A percentile compares a stretch with the other conserved stretches of the same genome.
Evolutionary conservation across 2,329 filamentous ascomycete genomes (phyloP).

Genomic region (Calonectria pseudoturangicola): DNA sequence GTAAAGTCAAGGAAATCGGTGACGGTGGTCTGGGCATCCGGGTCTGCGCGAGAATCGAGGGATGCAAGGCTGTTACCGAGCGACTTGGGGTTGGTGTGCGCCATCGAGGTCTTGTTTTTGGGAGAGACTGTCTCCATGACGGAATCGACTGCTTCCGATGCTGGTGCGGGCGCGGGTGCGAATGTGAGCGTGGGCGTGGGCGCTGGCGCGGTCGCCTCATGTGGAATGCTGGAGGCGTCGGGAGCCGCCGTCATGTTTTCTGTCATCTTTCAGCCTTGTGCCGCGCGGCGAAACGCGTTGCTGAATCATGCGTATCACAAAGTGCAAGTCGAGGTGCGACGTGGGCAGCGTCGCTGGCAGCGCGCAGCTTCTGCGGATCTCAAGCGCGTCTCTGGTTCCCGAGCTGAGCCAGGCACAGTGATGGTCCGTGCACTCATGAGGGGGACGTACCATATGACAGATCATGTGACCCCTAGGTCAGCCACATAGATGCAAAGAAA

Average conservation of each 20-base stretch:
- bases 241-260: constrained; percentile 24
- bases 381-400: constrained; percentile 29
- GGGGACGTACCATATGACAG: constrained; percentile 3
- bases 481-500: no score
- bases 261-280: constrained; percentile 28
- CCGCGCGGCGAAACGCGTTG: constrained; percentile 29
- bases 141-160: constrained; percentile 39
- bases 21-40: constrained; percentile 81
- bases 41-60: constrained; percentile 74
- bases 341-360: constrained; percentile 35
- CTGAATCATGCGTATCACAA: constrained; percentile 33
- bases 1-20: constrained; percentile 83
- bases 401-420: constrained; percentile 41
- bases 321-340: constrained; percentile 34
- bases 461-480: constrained; percentile 48
- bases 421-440: constrained; percentile 44
- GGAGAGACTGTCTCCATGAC: constrained; percentile 56
- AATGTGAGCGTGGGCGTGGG: constrained; percentile 33
- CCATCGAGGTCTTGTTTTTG: constrained; percentile 53
- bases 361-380: constrained; percentile 28
- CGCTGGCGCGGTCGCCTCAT: constrained; percentile 27
- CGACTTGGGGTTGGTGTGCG: constrained; percentile 51
- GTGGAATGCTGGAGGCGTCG: constrained; percentile 54
- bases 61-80: constrained; percentile 58
- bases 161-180: neutral